Conservation (phyloP, 768 basidiomycete genomes). For the Guyanaporus albipodus region DNA sequence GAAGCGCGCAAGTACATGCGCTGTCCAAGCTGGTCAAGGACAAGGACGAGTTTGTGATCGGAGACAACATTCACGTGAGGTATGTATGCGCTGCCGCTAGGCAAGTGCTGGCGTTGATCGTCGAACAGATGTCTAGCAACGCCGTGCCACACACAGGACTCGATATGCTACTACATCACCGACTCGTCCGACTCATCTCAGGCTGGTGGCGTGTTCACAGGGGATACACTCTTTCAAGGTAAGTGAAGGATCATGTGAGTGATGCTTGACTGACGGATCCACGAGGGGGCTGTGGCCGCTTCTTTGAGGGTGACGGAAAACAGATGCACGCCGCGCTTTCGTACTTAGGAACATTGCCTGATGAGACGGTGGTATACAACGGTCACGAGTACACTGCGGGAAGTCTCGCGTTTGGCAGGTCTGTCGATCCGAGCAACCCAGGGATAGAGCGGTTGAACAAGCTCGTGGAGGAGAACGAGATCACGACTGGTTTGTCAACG, state of each 20-base stretch:
- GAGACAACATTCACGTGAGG: slow-evolving; percentile 58
- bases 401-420: slow-evolving; percentile 67
- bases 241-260: no score
- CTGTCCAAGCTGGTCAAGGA: slow-evolving; percentile 76
- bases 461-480: slow-evolving; percentile 52
- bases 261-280: no score
- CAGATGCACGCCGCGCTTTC: slow-evolving; percentile 78
- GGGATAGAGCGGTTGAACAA: slow-evolving; percentile 56
- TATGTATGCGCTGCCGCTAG: slow-evolving; percentile 21
- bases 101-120: slow-evolving; percentile 7
- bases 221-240: slow-evolving; percentile 82
- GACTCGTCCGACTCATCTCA: slow-evolving; percentile 40
- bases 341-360: slow-evolving; percentile 68
- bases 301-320: slow-evolving; percentile 81
- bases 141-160: slow-evolving; percentile 95
- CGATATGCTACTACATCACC: slow-evolving; percentile 86
- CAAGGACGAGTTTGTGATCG: slow-evolving; percentile 75
- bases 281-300: slow-evolving; percentile 87
- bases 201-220: slow-evolving; percentile 85
- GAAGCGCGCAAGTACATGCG: slow-evolving; percentile 64
- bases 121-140: slow-evolving; percentile 69
- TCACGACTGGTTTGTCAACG: slow-evolving; percentile 79
- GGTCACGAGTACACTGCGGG: slow-evolving; percentile 91
- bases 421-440: slow-evolving; percentile 58
- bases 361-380: slow-evolving; percentile 76